phyloP scores from a whole-genome alignment of 2,329 filamentous ascomycete genomes.

The Colletotrichum spinosum region DNA sequence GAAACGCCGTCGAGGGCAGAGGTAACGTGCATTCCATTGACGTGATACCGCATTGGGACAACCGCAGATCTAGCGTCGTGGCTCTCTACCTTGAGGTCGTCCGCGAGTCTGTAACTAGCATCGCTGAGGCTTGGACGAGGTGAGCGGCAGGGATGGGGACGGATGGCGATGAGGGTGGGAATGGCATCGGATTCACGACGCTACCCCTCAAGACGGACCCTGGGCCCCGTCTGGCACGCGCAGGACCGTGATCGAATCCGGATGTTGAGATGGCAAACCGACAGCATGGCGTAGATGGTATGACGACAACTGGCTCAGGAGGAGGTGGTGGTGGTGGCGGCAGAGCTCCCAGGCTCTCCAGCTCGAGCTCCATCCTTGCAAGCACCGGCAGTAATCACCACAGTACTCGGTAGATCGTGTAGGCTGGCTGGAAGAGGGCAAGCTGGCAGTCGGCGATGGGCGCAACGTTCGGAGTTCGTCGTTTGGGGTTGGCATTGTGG shows the following conservation, averaged over 20 bases:
- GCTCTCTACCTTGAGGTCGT: conserved; percentile 8
- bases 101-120: no score
- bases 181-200: conserved; percentile 15
- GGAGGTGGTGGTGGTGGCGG: not conserved
- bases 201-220: conserved; percentile 26
- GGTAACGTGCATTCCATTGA: conserved; percentile 33
- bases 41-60: conserved; percentile 31
- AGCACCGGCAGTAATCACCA: no score
- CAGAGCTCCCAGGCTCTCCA: not conserved
- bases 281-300: conserved; percentile 11
- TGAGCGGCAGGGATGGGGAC: not conserved
- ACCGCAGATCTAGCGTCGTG: conserved; percentile 26
- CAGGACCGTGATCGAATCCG: conserved; percentile 25
- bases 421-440: no score
- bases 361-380: no score
- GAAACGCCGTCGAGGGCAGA: conserved; percentile 24
- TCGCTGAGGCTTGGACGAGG: no score
- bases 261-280: conserved; percentile 10
- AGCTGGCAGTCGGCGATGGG: no score
- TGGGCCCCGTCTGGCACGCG: conserved; percentile 10
- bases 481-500: conserved; percentile 1
- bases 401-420: no score
- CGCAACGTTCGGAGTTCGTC: not conserved
- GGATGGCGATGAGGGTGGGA: no score
- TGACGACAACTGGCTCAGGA: conserved; percentile 1